Conservation (phyloP, 257 asterid species). For the Voacanga thouarsii region DNA sequence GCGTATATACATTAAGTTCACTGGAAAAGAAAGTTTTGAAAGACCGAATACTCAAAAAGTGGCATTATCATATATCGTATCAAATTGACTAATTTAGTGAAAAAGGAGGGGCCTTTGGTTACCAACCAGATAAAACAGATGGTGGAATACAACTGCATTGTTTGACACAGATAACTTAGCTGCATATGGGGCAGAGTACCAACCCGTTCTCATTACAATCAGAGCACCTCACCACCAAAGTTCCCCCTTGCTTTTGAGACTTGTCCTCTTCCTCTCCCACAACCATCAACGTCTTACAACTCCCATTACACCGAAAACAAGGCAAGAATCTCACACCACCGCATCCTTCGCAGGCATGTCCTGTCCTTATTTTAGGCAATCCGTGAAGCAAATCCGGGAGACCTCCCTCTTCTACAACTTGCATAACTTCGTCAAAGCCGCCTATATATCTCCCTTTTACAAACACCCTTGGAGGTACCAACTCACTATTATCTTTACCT, state of each 20-base stretch:
- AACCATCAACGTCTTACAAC: conserved; percentile 57
- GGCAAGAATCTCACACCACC: conserved; percentile 82
- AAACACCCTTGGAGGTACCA: conserved; percentile 71
- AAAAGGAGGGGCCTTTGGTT: neutral
- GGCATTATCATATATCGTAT: conserved; percentile 5
- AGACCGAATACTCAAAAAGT: neutral
- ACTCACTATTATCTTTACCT: conserved; percentile 35
- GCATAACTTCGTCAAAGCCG: conserved; percentile 71
- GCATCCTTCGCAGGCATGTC: conserved; percentile 69
- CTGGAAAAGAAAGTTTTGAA: neutral
- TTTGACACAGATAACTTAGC: conserved; percentile 26
- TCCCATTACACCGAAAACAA: conserved; percentile 70
- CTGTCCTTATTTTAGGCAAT: conserved; percentile 49
- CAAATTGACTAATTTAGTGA: neutral
- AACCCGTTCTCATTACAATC: conserved; percentile 83
- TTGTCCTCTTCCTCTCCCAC: conserved; percentile 18
- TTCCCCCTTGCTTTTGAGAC: conserved; percentile 24
- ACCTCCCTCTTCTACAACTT: conserved; percentile 58
- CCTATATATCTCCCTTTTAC: conserved; percentile 79
- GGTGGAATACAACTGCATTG: neutral
- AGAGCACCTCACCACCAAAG: conserved; percentile 47
- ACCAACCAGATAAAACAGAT: conserved; percentile 19
- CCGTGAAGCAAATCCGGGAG: conserved; percentile 56
- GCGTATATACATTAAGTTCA: neutral
- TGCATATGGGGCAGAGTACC: conserved; percentile 69